Percentiles rank a stretch among this genome's conserved stretches.
Evolutionary conservation across 108 stramenopile species (phyloP).

Genomic region (Cyclotella sp.): DNA sequence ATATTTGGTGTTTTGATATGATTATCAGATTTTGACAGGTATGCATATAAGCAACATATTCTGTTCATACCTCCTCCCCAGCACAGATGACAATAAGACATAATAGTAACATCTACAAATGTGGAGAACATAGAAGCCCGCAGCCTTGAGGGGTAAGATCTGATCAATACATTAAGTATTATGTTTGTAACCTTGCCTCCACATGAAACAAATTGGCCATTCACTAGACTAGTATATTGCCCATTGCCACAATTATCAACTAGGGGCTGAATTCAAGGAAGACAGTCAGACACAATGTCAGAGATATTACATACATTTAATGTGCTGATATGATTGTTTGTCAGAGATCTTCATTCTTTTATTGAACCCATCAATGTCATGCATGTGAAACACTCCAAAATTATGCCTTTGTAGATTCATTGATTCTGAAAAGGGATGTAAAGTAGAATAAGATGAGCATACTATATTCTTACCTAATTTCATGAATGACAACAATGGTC

Average conservation of each 20-base stretch:
- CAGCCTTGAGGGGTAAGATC: too few species aligned
- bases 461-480: too few species aligned
- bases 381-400: background rate
- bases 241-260: background rate
- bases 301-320: background rate
- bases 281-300: background rate
- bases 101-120: background rate
- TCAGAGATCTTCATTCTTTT: background rate
- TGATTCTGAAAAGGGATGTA: too few species aligned
- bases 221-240: background rate
- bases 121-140: too few species aligned
- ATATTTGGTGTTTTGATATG: background rate
- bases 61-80: background rate
- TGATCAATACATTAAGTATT: too few species aligned
- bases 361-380: background rate
- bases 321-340: background rate
- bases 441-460: too few species aligned
- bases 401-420: background rate
- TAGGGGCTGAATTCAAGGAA: background rate
- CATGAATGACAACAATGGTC: too few species aligned
- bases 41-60: too few species aligned
- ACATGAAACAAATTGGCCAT: background rate
- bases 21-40: too few species aligned
- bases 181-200: background rate
- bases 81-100: background rate